Evolutionary conservation across 768 basidiomycete species (phyloP).

Genomic region (Phaeotremella skinneri): DNA sequence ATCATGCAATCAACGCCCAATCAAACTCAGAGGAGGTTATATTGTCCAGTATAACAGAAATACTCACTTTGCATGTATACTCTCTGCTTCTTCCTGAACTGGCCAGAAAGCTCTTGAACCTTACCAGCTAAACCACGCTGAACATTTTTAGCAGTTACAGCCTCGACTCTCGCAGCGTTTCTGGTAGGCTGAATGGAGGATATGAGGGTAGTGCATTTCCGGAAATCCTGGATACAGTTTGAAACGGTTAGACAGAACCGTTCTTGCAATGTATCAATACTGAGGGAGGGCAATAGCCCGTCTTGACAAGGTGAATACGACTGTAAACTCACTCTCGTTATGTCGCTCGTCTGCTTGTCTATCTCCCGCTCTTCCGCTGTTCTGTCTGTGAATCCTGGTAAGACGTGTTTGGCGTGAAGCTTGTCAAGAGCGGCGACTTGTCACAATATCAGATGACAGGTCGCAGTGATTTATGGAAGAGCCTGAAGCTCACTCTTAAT

Average conservation of each 20-base stretch:
- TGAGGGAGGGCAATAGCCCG: background rate
- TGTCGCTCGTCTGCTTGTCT: constrained; percentile 74
- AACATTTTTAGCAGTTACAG: constrained; percentile 81
- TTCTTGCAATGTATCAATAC: background rate
- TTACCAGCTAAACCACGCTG: constrained; percentile 94
- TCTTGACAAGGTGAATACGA: too few species aligned
- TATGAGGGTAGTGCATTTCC: constrained; percentile 61
- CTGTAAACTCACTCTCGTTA: constrained; percentile 81
- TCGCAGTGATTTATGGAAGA: background rate
- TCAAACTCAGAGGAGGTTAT: constrained; percentile 14
- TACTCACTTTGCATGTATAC: constrained; percentile 96
- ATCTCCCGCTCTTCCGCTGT: constrained; percentile 92
- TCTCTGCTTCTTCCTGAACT: constrained; percentile 95
- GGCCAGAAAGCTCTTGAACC: constrained; percentile 84
- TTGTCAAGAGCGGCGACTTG: constrained; percentile 86
- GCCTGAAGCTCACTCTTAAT: constrained; percentile 67
- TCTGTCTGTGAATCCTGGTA: constrained; percentile 96
- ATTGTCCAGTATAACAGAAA: constrained; percentile 11
- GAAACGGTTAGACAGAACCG: background rate
- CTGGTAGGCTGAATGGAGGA: constrained; percentile 62
- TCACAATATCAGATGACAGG: constrained; percentile 12
- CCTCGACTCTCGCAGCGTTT: constrained; percentile 51
- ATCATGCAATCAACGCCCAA: background rate
- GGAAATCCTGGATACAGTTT: constrained; percentile 65
- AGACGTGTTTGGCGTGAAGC: constrained; percentile 89